Conservation (phyloP, 2,329 filamentous ascomycete genomes). For the Saccharata proteae region DNA sequence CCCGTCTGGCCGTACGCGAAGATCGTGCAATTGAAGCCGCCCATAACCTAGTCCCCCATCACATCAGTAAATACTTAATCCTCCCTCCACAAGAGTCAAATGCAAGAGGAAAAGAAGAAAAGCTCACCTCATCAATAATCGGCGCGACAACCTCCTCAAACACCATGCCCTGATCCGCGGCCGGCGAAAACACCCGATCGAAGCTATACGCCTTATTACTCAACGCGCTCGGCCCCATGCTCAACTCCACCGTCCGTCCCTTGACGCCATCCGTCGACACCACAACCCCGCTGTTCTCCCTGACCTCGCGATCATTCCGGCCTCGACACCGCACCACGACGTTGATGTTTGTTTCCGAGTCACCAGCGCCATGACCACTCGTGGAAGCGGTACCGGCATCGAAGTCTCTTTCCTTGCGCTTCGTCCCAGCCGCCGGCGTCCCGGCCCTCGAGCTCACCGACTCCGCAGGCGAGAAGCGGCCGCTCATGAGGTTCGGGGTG, state of each 20-base stretch:
- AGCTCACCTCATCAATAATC: constrained; percentile 71
- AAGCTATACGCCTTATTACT: constrained; percentile 96
- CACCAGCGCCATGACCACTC: too few species aligned
- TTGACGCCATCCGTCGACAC: constrained; percentile 79
- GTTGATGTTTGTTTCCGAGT: constrained; percentile 90
- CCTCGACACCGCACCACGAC: constrained; percentile 92
- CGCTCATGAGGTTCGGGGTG: constrained; percentile 29
- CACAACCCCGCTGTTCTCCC: constrained; percentile 90
- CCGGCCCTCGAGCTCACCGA: constrained; percentile 48
- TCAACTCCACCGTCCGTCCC: constrained; percentile 71
- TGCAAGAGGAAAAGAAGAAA: not conserved
- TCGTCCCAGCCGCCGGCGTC: constrained; percentile 41
- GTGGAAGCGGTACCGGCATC: too few species aligned
- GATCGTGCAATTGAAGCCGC: constrained; percentile 94
- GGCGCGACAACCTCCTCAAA: constrained; percentile 94
- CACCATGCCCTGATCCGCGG: constrained; percentile 84
- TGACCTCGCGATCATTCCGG: constrained; percentile 81
- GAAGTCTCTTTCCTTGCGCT: constrained; percentile 81
- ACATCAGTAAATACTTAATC: not conserved
- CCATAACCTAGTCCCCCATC: constrained; percentile 55
- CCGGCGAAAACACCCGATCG: constrained; percentile 91
- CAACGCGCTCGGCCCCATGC: constrained; percentile 82
- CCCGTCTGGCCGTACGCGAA: constrained; percentile 98
- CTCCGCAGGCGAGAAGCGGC: constrained; percentile 57
- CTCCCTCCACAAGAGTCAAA: too few species aligned